phyloP scores from a whole-genome alignment of 352 stramenopile genomes.

The Blastocystis sp. region DNA sequence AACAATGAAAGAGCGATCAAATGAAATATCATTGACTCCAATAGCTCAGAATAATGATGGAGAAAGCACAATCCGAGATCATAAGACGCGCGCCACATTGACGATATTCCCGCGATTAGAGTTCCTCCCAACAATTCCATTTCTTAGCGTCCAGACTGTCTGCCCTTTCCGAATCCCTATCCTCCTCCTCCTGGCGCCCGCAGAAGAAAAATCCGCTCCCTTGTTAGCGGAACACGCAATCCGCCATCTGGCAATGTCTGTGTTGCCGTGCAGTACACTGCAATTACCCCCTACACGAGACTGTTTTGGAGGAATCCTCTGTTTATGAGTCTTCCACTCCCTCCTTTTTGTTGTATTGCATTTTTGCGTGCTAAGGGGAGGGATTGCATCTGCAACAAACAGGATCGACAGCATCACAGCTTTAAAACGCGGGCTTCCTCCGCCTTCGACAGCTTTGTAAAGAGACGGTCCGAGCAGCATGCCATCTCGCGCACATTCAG shows the following conservation, averaged over 20 bases:
- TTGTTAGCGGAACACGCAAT: too few species aligned
- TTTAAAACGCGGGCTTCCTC: conserved; percentile 14
- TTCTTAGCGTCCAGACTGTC: too few species aligned
- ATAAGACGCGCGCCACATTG: neutral
- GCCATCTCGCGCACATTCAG: neutral
- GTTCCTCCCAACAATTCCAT: too few species aligned
- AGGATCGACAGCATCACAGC: neutral
- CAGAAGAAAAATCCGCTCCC: too few species aligned
- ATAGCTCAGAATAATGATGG: conserved; percentile 23
- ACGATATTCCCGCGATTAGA: neutral
- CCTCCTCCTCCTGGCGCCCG: too few species aligned
- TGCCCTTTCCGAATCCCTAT: too few species aligned
- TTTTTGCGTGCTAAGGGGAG: neutral
- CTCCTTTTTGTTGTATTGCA: neutral
- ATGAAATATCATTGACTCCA: conserved; percentile 3
- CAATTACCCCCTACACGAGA: too few species aligned
- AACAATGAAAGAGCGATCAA: conserved; percentile 48
- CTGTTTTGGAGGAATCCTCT: neutral
- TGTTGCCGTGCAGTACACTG: too few species aligned
- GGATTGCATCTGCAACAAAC: too few species aligned
- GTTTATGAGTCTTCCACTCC: neutral
- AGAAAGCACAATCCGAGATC: too few species aligned
- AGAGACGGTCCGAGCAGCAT: conserved; percentile 53
- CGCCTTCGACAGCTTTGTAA: conserved; percentile 36
- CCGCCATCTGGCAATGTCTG: too few species aligned